Base-by-base conservation (phyloP, 176 grass and related monocot genomes). In the Aegilops bicornis region DNA sequence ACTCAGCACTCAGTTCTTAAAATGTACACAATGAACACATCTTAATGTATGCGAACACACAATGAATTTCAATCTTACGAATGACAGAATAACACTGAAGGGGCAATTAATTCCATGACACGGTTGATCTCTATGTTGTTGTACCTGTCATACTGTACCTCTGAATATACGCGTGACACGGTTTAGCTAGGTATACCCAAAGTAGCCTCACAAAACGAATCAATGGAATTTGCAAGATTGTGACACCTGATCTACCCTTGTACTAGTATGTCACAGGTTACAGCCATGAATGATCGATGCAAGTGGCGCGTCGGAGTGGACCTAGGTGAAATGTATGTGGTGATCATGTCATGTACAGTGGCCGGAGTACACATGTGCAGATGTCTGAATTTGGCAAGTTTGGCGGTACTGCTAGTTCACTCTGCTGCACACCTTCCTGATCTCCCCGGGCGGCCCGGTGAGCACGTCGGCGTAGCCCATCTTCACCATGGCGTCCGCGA, bases 381-480 rank as follows among this genome's bases (percentile, higher is more conserved):
- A 36, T 25, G 83, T 9, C 43, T 35, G 32, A 4, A 23, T 59
- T 30, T 5, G 30, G 17, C 5, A 73, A 17, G 7, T 3, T 3
- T 4, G 24, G 31, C 8, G 6, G 1, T 8, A 39, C 35, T 35
- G 1, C 29, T 83, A 77, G 81, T 93, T 93, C 24, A 87, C 82
- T 30, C 23, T 73, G 67, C 31, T 81, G 89, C 92, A 94, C 0
- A 66, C 65, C 20, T 54, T 31, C 43, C 89, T 67, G 79, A 94
- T 77, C 86, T 95, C 90, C 13, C 90, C 90, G 1, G 77, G 65
- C 0, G 56, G 52, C 0, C 85, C 93, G 3, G 90, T 90, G 75
- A 95, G 93, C 63, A 95, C 93, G 54, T 84, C 85, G 43, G 88
- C 47, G 64, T 30, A 37, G 0, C 93, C 93, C 85, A 95, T 87